Percentiles rank a stretch among this genome's conserved stretches.
Evolutionary conservation across 495 filamentous ascomycete genomes (phyloP).

Genomic region (Aspergillus nanangensis): DNA sequence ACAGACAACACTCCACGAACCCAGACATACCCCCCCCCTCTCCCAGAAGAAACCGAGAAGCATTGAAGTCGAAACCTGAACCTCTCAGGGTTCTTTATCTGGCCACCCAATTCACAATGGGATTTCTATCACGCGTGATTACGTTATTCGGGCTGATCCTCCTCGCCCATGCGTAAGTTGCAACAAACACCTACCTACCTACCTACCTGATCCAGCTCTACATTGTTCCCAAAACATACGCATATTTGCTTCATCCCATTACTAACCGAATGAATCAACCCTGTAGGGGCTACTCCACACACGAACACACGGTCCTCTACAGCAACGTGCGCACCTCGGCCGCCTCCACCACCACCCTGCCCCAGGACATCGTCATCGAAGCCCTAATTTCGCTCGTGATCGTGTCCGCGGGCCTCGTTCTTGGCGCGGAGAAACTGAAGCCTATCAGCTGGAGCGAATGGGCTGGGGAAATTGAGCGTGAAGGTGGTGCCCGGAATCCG

Average conservation of each 20-base stretch:
- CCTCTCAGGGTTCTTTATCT: too few species aligned
- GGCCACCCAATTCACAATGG: slow-evolving; percentile 40
- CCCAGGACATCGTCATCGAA: slow-evolving; percentile 67
- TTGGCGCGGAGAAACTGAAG: slow-evolving; percentile 63
- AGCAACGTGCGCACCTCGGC: slow-evolving; percentile 49
- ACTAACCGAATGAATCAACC: background rate
- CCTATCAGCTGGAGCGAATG: slow-evolving; percentile 79
- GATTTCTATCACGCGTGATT: slow-evolving; percentile 58
- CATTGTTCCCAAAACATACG: background rate
- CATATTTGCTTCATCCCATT: too few species aligned
- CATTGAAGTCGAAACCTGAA: too few species aligned
- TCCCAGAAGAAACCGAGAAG: too few species aligned
- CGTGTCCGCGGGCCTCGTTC: slow-evolving; percentile 67
- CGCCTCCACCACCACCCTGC: slow-evolving; percentile 48
- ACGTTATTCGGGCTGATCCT: slow-evolving; percentile 63
- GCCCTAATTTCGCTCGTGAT: slow-evolving; percentile 57
- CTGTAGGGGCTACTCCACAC: slow-evolving; percentile 75
- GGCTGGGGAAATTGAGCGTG: slow-evolving; percentile 76
- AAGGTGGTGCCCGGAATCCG: slow-evolving; percentile 49
- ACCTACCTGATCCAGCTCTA: background rate
- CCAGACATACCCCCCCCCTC: too few species aligned
- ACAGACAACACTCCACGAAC: too few species aligned
- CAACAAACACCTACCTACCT: background rate
- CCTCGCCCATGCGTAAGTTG: slow-evolving; percentile 67
- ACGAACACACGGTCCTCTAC: slow-evolving; percentile 72